These are phyloP conservation scores for Closterium sp. DNA, from an alignment of 139 green algal genomes.

Conservation along the genomic window DNA sequence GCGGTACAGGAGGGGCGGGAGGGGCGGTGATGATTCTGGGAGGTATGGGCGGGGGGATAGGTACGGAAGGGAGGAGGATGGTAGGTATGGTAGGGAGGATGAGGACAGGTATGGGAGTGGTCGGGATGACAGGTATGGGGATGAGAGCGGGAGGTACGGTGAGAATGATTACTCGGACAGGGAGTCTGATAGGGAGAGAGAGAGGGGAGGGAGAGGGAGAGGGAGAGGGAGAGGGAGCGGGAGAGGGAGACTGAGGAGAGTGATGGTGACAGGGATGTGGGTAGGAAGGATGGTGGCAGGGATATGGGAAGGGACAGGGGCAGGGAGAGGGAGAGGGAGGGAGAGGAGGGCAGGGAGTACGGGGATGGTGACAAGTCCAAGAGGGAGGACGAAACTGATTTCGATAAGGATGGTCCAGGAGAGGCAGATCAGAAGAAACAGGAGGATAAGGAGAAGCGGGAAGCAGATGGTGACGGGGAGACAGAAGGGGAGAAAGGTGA, in stretches of 20 bases:
- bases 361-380: neutral
- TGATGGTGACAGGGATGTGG: neutral
- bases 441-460: neutral
- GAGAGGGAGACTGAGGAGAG: neutral
- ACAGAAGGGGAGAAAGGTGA: no score
- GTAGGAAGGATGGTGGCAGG: neutral
- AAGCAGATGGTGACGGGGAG: no score
- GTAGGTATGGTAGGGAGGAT: neutral
- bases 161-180: neutral
- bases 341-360: no score
- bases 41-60: neutral
- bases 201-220: neutral
- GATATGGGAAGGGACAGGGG: neutral
- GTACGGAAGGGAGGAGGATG: neutral
- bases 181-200: neutral
- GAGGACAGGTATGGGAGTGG: neutral
- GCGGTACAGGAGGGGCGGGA: neutral
- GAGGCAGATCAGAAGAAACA: no score
- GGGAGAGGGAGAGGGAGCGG: slow-evolving; percentile 20
- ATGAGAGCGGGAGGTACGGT: neutral
- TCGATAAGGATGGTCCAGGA: neutral
- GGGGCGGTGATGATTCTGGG: neutral
- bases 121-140: neutral
- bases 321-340: neutral
- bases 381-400: slow-evolving; percentile 11